phyloP scores from a whole-genome alignment of 345 rosid genomes.

The Iberis pinnata region DNA sequence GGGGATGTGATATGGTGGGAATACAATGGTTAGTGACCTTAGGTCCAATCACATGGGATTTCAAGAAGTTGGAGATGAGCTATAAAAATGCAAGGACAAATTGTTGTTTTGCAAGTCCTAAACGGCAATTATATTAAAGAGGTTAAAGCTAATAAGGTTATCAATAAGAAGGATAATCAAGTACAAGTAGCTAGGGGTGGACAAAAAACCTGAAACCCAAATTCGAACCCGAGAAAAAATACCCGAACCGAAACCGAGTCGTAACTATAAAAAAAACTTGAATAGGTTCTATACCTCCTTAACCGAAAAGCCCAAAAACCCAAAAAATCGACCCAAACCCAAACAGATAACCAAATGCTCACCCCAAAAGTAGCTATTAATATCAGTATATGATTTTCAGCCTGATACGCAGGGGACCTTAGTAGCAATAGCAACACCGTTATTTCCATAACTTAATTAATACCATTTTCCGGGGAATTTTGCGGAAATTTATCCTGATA shows the following conservation, averaged over 20 bases:
- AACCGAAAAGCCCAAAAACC: no score
- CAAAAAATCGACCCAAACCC: no score
- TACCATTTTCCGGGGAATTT: no score
- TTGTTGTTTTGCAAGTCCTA: background rate
- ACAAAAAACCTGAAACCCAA: no score
- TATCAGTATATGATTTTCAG: no score
- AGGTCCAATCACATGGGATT: background rate
- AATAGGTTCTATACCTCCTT: no score
- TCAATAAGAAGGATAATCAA: fast-evolving
- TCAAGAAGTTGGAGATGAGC: background rate
- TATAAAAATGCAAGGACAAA: background rate
- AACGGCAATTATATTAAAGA: background rate
- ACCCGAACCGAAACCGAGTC: no score
- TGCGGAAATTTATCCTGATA: background rate
- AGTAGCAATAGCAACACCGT: background rate
- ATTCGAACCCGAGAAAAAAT: no score
- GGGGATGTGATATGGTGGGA: background rate
- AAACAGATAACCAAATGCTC: no score
- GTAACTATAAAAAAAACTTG: no score
- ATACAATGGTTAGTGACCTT: background rate
- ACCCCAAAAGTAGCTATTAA: background rate
- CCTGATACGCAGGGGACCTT: no score
- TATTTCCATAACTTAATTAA: background rate
- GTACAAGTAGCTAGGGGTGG: background rate
- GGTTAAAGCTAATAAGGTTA: background rate